phyloP scores from a whole-genome alignment of 495 filamentous ascomycete species.

The Aspergillus cristatus region DNA sequence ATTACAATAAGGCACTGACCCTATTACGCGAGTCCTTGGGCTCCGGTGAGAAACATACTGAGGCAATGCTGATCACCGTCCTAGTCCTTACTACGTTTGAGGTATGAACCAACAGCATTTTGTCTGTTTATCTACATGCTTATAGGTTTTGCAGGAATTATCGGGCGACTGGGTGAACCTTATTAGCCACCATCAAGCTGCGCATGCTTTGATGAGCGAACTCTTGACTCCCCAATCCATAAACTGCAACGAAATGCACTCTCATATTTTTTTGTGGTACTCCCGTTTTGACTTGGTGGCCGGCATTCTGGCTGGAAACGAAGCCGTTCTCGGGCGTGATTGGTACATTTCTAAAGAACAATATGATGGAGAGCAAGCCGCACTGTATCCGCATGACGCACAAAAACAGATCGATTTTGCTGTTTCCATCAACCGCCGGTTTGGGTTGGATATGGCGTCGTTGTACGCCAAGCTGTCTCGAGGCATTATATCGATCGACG shows the following conservation, averaged over 20 bases:
- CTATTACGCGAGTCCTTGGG: slow-evolving; percentile 63
- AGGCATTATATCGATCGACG: slow-evolving; percentile 52
- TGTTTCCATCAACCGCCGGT: slow-evolving; percentile 57
- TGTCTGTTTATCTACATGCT: slow-evolving; percentile 7
- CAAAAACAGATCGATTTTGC: slow-evolving; percentile 55
- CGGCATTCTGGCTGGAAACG: slow-evolving; percentile 70
- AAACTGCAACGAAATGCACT: slow-evolving; percentile 56
- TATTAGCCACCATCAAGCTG: slow-evolving; percentile 85
- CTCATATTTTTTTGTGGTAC: slow-evolving; percentile 78
- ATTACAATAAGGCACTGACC: slow-evolving; percentile 80
- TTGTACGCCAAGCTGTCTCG: slow-evolving; percentile 60
- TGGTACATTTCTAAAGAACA: slow-evolving; percentile 67
- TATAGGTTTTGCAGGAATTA: slow-evolving; percentile 60
- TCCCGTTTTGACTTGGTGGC: slow-evolving; percentile 79
- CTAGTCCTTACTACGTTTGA: slow-evolving; percentile 89
- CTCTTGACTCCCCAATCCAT: slow-evolving; percentile 71
- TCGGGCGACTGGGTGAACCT: slow-evolving; percentile 92
- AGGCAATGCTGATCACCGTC: slow-evolving; percentile 79
- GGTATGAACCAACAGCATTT: slow-evolving; percentile 41
- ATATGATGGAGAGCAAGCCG: slow-evolving; percentile 50
- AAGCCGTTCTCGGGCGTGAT: slow-evolving; percentile 61
- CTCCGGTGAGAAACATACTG: slow-evolving; percentile 56
- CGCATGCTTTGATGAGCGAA: slow-evolving; percentile 67
- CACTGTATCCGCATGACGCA: slow-evolving; percentile 52
- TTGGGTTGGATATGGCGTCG: slow-evolving; percentile 71